These are phyloP conservation scores for Histomonas meleagridis DNA, from an alignment of 208 protist genomes.

Conservation along the genomic window DNA sequence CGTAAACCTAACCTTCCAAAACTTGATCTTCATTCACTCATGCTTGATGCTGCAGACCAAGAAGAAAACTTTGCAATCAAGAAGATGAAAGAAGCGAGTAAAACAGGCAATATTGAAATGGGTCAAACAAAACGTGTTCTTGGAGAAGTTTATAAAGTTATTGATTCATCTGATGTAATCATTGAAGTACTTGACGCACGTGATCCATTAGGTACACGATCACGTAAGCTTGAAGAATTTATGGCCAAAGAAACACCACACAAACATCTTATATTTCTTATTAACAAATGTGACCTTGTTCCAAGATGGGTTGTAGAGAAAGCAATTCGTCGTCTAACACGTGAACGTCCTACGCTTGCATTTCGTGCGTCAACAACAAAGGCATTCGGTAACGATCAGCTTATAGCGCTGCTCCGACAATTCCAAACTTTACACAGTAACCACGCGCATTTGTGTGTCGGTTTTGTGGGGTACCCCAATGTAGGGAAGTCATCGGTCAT, in stretches of 20 bases:
- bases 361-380: constrained; percentile 72
- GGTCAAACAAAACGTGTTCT: constrained; percentile 95
- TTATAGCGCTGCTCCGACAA: constrained; percentile 94
- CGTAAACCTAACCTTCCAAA: constrained; percentile 64
- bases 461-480: constrained; percentile 96
- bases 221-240: constrained; percentile 54
- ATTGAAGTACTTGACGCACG: constrained; percentile 87
- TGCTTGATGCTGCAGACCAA: neutral
- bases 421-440: constrained; percentile 54
- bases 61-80: constrained; percentile 1
- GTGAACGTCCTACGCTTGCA: constrained; percentile 95
- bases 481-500: constrained; percentile 98
- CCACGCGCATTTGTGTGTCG: constrained; percentile 61
- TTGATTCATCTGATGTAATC: constrained; percentile 97
- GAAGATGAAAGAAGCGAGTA: neutral
- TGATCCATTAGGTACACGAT: constrained; percentile 94
- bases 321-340: constrained; percentile 61
- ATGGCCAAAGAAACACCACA: constrained; percentile 62
- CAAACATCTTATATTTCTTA: constrained; percentile 95
- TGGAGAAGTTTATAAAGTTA: constrained; percentile 97
- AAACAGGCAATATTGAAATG: constrained; percentile 66
- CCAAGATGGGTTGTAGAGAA: constrained; percentile 84
- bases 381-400: constrained; percentile 87
- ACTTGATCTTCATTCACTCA: constrained; percentile 32
- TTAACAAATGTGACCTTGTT: constrained; percentile 99